These are phyloP conservation scores for Aureobasidium pullulans DNA, from an alignment of 2,329 filamentous ascomycete species.

Conservation along the genomic window DNA sequence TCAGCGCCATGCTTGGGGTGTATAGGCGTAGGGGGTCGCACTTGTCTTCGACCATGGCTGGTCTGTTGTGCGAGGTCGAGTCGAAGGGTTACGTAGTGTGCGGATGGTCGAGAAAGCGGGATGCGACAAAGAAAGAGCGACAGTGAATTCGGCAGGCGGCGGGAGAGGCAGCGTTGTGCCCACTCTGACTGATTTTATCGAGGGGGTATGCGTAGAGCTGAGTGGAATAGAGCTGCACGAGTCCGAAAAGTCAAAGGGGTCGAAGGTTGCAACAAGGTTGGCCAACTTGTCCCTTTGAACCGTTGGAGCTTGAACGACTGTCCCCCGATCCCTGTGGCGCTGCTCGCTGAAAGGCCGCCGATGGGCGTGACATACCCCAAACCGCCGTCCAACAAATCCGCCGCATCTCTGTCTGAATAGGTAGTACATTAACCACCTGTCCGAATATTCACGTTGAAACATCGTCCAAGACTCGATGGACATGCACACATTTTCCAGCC, in stretches of 20 bases:
- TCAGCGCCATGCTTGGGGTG: not conserved
- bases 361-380: not conserved
- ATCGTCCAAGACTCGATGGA: not conserved
- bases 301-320: not conserved
- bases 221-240: not conserved
- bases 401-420: slow-evolving; percentile 3
- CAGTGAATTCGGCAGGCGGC: not conserved
- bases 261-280: slow-evolving; percentile 1
- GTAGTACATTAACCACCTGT: too few species aligned
- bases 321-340: slow-evolving; percentile 1
- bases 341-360: not conserved
- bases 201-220: not conserved
- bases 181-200: not conserved
- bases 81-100: not conserved
- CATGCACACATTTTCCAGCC: not conserved
- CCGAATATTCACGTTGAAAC: not conserved
- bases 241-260: not conserved
- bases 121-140: slow-evolving; percentile 1
- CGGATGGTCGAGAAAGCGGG: not conserved
- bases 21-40: not conserved
- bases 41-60: slow-evolving; percentile 14
- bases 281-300: slow-evolving; percentile 2
- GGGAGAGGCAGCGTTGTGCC: not conserved
- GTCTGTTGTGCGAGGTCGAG: not conserved
- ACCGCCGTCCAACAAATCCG: not conserved